Conservation (phyloP, 768 basidiomycete genomes). For the Mycena albidolilacea region DNA sequence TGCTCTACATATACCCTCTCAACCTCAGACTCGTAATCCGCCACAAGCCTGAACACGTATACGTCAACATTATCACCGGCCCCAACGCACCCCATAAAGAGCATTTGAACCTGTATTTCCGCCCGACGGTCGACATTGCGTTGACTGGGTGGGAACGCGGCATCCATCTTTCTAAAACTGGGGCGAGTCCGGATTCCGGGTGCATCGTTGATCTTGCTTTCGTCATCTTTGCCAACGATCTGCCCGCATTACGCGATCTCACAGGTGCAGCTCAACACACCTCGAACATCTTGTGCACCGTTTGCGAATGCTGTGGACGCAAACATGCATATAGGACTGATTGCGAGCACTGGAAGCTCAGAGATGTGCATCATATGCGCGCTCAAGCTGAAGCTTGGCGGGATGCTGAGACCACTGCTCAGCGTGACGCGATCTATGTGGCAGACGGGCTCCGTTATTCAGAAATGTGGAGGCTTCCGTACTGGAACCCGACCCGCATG, state of each 20-base stretch:
- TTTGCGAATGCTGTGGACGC: no score
- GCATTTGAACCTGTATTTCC: conserved; percentile 37
- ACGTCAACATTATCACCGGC: conserved; percentile 43
- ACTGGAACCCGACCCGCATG: conserved; percentile 34
- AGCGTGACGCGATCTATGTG: no score
- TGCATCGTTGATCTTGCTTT: conserved; percentile 7
- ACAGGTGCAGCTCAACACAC: conserved; percentile 38
- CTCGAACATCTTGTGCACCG: conserved; percentile 41
- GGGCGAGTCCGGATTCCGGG: neutral
- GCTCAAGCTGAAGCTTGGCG: no score
- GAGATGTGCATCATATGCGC: no score
- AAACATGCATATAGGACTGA: no score
- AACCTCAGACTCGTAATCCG: conserved; percentile 45
- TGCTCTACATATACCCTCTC: conserved; percentile 45
- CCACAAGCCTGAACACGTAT: conserved; percentile 48
- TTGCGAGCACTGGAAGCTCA: no score
- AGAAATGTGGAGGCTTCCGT: conserved; percentile 36
- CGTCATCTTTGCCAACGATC: conserved; percentile 44
- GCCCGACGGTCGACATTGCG: conserved; percentile 31
- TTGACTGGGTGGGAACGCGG: conserved; percentile 35
- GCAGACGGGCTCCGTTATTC: no score
- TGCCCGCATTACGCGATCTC: conserved; percentile 44
- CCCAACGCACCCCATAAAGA: conserved; percentile 40
- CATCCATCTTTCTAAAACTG: conserved; percentile 30
- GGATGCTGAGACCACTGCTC: no score